phyloP scores from a whole-genome alignment of 768 basidiomycete species.

The Russula virescens region DNA sequence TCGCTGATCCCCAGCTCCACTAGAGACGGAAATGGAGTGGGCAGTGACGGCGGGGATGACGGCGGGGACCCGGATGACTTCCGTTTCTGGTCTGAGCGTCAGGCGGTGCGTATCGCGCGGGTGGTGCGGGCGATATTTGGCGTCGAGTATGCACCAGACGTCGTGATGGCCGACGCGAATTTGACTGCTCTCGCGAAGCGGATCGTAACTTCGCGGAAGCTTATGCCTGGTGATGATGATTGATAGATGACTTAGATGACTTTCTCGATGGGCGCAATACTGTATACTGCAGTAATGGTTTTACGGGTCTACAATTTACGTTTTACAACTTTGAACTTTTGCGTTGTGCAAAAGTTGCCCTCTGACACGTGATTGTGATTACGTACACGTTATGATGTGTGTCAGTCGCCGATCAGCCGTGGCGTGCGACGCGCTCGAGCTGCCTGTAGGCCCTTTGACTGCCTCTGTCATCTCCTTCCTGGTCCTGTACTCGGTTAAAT shows the following conservation, averaged over 20 bases:
- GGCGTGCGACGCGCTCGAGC: no score
- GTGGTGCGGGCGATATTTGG: conserved; percentile 78
- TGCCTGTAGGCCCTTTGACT: no score
- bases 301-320: no score
- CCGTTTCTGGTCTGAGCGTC: conserved; percentile 83
- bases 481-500: not conserved
- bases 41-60: conserved; percentile 31
- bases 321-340: no score
- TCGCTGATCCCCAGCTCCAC: conserved; percentile 62
- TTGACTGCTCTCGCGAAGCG: conserved; percentile 76
- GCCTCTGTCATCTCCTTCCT: no score
- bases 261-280: not conserved
- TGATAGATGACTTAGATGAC: not conserved
- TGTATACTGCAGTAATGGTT: not conserved
- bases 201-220: conserved; percentile 69
- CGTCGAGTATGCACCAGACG: conserved; percentile 85
- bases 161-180: conserved; percentile 92
- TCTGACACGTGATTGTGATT: not conserved
- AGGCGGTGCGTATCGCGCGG: conserved; percentile 83
- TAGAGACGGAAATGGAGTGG: conserved; percentile 19
- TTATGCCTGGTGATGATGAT: conserved; percentile 4
- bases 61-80: conserved; percentile 85
- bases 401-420: no score
- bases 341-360: no score
- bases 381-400: not conserved